phyloP scores from a whole-genome alignment of 116 monocot genomes.

The Papilionanthe hybrid region DNA sequence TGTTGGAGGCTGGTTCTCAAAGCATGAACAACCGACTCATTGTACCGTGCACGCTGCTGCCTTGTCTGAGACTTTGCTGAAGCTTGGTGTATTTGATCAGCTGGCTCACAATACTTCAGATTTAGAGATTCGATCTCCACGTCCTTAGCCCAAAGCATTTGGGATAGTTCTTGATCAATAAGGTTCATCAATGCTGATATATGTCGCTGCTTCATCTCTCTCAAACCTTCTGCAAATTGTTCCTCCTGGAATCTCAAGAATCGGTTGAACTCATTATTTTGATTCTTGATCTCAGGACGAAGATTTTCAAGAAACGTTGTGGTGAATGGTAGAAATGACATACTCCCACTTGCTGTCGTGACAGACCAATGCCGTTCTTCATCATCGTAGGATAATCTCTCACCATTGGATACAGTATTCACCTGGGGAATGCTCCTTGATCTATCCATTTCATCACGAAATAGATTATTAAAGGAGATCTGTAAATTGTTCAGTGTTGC shows the following conservation, averaged over 20 bases:
- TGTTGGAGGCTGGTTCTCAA: slow-evolving; percentile 52
- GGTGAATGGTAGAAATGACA: slow-evolving; percentile 27
- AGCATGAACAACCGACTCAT: slow-evolving; percentile 43
- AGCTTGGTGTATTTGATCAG: slow-evolving; percentile 44
- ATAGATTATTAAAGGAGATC: no score
- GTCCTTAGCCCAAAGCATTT: slow-evolving; percentile 46
- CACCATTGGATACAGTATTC: slow-evolving; percentile 67
- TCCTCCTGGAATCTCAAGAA: slow-evolving; percentile 54
- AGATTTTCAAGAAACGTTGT: slow-evolving; percentile 34
- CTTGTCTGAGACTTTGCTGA: slow-evolving; percentile 49
- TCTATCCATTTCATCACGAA: no score
- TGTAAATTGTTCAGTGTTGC: no score
- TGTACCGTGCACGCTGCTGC: slow-evolving; percentile 52
- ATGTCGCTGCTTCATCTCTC: slow-evolving; percentile 52
- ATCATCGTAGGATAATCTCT: slow-evolving; percentile 61
- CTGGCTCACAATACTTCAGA: slow-evolving; percentile 46
- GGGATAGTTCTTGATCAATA: slow-evolving; percentile 28
- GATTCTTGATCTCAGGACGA: slow-evolving; percentile 38
- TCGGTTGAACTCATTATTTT: slow-evolving; percentile 57
- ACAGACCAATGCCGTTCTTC: slow-evolving; percentile 60
- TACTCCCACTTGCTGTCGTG: slow-evolving; percentile 48
- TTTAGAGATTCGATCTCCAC: slow-evolving; percentile 53
- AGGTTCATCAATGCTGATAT: slow-evolving; percentile 26
- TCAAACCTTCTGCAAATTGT: slow-evolving; percentile 39
- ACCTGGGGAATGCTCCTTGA: slow-evolving; percentile 29